phyloP scores from a whole-genome alignment of 495 filamentous ascomycete species.

The Poronia punctata region DNA sequence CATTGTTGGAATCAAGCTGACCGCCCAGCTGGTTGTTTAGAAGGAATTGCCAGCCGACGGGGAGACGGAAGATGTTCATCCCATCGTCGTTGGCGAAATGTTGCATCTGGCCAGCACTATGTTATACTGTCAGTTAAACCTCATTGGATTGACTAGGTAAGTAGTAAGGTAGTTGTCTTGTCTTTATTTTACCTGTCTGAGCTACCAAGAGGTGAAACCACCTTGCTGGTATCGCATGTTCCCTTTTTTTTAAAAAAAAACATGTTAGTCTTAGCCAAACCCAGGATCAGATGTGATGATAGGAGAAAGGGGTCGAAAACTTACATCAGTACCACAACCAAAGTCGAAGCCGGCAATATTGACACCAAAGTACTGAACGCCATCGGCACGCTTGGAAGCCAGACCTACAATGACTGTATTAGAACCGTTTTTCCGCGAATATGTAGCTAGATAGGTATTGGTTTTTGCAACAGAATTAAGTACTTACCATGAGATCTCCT shows the following conservation, averaged over 20 bases:
- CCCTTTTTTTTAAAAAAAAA: constrained; percentile 5
- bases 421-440: neutral
- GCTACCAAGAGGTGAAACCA: constrained; percentile 24
- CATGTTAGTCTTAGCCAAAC: neutral
- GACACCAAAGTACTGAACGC: constrained; percentile 19
- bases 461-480: no score
- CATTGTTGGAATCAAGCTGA: constrained; percentile 37
- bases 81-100: constrained; percentile 47
- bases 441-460: no score
- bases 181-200: constrained; percentile 22
- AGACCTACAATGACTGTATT: neutral
- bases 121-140: neutral
- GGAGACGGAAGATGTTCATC: constrained; percentile 52
- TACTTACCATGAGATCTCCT: no score
- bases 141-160: neutral
- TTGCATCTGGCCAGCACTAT: constrained; percentile 43
- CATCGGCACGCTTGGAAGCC: neutral
- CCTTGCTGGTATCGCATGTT: constrained; percentile 22
- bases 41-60: constrained; percentile 43
- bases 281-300: no score
- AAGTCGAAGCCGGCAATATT: constrained; percentile 45
- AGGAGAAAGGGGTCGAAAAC: no score
- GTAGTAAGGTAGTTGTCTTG: neutral
- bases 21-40: constrained; percentile 44
- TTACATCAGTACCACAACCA: constrained; percentile 36